Evolutionary conservation across 805 yeast species (phyloP).

Genomic region (Suhomyces sp.): DNA sequence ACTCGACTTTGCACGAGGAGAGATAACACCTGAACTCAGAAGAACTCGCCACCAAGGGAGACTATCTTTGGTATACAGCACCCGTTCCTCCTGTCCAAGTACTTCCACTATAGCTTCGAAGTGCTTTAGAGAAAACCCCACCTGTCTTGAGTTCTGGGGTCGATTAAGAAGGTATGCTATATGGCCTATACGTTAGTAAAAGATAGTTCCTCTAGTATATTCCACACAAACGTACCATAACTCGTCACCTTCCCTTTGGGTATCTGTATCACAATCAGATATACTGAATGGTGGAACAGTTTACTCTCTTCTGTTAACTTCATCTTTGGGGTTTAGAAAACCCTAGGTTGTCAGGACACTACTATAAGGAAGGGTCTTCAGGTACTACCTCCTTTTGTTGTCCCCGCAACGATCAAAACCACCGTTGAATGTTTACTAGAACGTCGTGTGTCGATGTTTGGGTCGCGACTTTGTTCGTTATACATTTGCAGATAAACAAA

Average conservation of each 20-base stretch:
- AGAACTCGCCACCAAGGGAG: conserved; percentile 86
- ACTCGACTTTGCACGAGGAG: conserved; percentile 45
- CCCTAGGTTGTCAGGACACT: too few species aligned
- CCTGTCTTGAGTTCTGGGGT: conserved; percentile 72
- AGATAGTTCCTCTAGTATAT: background rate
- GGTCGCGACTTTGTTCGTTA: too few species aligned
- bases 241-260: conserved; percentile 67
- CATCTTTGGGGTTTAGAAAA: too few species aligned
- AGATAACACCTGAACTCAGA: conserved; percentile 59
- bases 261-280: conserved; percentile 48
- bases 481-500: too few species aligned
- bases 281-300: conserved; percentile 63
- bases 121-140: conserved; percentile 67
- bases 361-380: too few species aligned
- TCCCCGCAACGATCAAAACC: too few species aligned
- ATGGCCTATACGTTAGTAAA: conserved; percentile 43
- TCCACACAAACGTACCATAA: conserved; percentile 47
- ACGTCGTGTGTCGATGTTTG: too few species aligned
- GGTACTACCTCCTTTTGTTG: too few species aligned
- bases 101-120: conserved; percentile 22
- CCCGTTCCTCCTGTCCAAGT: conserved; percentile 16
- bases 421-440: too few species aligned
- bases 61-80: conserved; percentile 17
- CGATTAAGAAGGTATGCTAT: conserved; percentile 61
- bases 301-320: conserved; percentile 45